phyloP scores from a whole-genome alignment of 1,284 basidiomycete genomes.

The Malassezia sp. region DNA sequence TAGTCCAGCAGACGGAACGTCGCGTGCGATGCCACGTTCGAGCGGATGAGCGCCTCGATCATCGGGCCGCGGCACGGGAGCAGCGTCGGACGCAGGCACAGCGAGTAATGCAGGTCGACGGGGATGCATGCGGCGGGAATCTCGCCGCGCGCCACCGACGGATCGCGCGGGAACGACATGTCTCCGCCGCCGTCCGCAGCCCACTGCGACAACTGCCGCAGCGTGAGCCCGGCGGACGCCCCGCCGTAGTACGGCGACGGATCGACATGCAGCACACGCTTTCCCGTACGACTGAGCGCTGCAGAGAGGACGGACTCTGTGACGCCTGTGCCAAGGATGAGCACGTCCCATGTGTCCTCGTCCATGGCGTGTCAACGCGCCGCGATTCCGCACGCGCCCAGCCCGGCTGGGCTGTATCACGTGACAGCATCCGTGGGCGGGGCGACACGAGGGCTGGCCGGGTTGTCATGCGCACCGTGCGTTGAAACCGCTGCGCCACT shows the following conservation, averaged over 20 bases:
- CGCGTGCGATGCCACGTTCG: constrained; percentile 79
- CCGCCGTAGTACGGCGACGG: constrained; percentile 7
- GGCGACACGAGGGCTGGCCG: neutral
- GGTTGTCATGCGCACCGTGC: constrained; percentile 2
- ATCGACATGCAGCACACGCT: constrained; percentile 11
- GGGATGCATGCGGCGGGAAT: constrained; percentile 13
- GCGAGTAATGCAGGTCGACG: constrained; percentile 57
- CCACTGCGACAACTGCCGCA: constrained; percentile 8
- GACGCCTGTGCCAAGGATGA: constrained; percentile 16
- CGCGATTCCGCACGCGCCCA: too few relatives aligned
- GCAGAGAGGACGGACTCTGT: constrained; percentile 11
- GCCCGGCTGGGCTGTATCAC: neutral
- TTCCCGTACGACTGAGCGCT: constrained; percentile 12
- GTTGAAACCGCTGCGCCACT: too few relatives aligned
- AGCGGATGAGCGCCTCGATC: constrained; percentile 67
- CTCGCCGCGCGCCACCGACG: too few relatives aligned
- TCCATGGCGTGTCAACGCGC: neutral
- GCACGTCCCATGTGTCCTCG: constrained; percentile 12
- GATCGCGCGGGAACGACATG: constrained; percentile 5
- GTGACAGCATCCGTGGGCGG: neutral
- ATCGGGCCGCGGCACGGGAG: constrained; percentile 69
- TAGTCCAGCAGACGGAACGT: constrained; percentile 73
- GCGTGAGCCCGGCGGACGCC: constrained; percentile 13
- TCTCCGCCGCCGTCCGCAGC: neutral
- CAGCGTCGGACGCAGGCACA: constrained; percentile 71